These are phyloP conservation scores for Zygoascus meyerae DNA, from an alignment of 1,139 yeast species.

Conservation along the genomic window DNA sequence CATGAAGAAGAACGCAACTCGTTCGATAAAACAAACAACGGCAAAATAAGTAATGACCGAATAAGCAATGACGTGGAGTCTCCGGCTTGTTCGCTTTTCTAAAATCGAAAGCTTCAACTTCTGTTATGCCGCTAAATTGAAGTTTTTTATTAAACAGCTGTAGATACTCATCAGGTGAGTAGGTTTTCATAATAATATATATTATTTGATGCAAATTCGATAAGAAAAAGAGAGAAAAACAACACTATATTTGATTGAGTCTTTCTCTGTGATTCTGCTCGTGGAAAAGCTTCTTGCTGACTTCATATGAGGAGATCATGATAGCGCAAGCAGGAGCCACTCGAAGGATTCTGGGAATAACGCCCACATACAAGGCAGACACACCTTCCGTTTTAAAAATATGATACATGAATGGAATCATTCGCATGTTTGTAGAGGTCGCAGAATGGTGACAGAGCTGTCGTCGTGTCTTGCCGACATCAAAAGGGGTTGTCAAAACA, in stretches of 20 bases:
- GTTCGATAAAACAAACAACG: too few species aligned
- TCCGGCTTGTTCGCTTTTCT: too few species aligned
- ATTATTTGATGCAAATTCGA: neutral
- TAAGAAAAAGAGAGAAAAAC: neutral
- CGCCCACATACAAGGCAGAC: conserved; percentile 74
- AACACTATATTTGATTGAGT: neutral
- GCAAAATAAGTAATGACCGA: too few species aligned
- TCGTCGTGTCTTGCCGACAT: conserved; percentile 90
- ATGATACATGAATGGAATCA: conserved; percentile 58
- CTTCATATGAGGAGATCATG: conserved; percentile 93
- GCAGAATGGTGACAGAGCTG: conserved; percentile 51
- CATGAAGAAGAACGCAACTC: too few species aligned
- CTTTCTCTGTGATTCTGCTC: conserved; percentile 16
- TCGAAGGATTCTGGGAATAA: conserved; percentile 78
- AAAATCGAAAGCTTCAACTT: too few species aligned
- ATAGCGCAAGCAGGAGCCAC: conserved; percentile 98
- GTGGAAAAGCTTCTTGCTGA: conserved; percentile 61
- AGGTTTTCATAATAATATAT: neutral
- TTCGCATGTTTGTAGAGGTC: conserved; percentile 35
- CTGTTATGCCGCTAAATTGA: neutral
- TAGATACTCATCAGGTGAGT: neutral
- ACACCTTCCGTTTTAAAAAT: conserved; percentile 71
- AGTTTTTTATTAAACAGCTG: neutral
- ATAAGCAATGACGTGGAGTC: too few species aligned
- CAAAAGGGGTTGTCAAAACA: conserved; percentile 84